These are phyloP conservation scores for Plasmodium ovale DNA, from an alignment of 169 alveolate genomes.

Conservation along the genomic window DNA sequence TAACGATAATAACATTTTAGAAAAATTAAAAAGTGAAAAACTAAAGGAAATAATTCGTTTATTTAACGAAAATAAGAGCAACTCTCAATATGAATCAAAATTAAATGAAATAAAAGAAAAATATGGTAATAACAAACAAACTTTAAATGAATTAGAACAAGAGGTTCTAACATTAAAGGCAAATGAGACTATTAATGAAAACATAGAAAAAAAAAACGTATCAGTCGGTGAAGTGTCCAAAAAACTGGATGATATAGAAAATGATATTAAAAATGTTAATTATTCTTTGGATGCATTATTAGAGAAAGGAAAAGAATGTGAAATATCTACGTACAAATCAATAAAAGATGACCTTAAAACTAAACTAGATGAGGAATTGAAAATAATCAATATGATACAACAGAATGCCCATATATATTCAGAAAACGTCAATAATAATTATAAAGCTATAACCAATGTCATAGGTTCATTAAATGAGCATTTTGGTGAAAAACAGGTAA, in stretches of 20 bases:
- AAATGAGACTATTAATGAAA: background rate
- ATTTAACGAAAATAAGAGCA: background rate
- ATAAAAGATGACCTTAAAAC: background rate
- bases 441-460: background rate
- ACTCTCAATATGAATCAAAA: background rate
- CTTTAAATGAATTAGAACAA: background rate
- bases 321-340: constrained; percentile 1
- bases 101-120: background rate
- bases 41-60: background rate
- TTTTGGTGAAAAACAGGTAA: background rate
- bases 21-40: background rate
- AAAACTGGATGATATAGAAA: background rate
- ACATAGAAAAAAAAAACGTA: background rate
- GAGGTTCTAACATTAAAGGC: background rate
- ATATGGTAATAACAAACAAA: background rate
- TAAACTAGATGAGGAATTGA: background rate
- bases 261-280: background rate
- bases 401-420: background rate
- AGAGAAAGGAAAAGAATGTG: background rate
- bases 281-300: background rate
- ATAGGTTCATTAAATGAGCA: constrained; percentile 1
- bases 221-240: background rate
- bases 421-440: background rate
- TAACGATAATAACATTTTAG: background rate
- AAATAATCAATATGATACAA: background rate